Evolutionary conservation across 305 asterid species (phyloP), one percentile per base, ranked within the genome.

Genomic region (Fraxinus ornus): DNA sequence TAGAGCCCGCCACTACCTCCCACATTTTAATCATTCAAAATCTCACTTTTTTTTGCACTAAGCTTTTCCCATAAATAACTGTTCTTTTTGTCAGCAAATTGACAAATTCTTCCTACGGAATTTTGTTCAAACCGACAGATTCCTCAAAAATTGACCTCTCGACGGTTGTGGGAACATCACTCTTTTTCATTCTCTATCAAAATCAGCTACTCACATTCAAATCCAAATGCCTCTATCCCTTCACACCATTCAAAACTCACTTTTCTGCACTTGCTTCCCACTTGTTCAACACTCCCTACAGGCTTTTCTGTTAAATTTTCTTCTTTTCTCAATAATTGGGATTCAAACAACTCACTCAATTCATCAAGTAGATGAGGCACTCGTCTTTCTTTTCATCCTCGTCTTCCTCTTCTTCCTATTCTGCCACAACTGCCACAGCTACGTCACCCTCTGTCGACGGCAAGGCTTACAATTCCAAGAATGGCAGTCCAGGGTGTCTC

Each of bases 281-380:
- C 83, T 52, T 17, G 17, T 52, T 49, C 62, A 37, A n/a, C 75
- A 79, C 81, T 57, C 70, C 64, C 76, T 37, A 62, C 82, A 70
- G n/a, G 78, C 78, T 70, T 79, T 81, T 52, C 49, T 76, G 30
- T 77, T 37, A 78, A 28, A 52, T 62, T 52, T 78, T 57, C 55
- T 76, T 64, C 77, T 55, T 78, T 71, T n/a, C 10, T 71, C 62
- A 28, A 75, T 28, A 62, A 22, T 62, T 66, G 60, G 44, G 60
- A 41, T 73, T 66, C 78, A 5, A 57, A 19, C 72, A 36, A 41
- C 22, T 17, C 5, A 13, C 26, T 55, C 15, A 44, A 28, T 41
- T 64, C 7, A 62, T 39, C 88, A 78, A 19, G 39, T 72, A 60
- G 77, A 92, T 90, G 93, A 91, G 79, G 82, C 83, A 85, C 81